Evolutionary conservation across 148 eudicot species (phyloP).

Genomic region (Beta vulgaris): DNA sequence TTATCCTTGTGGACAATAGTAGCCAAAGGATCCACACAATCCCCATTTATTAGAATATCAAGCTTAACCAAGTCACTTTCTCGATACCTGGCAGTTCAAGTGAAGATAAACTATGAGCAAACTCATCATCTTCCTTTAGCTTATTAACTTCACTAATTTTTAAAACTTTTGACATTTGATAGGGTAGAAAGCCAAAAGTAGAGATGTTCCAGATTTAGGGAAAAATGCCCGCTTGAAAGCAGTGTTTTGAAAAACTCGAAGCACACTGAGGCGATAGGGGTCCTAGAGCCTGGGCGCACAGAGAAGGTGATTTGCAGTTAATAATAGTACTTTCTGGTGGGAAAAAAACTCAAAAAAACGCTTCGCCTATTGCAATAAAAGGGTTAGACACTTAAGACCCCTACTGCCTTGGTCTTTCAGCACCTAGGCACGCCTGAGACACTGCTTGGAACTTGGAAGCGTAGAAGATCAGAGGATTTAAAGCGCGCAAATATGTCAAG

Average conservation of each 20-base stretch:
- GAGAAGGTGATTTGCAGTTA: too few species aligned
- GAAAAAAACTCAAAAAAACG: too few species aligned
- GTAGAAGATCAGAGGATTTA: background rate
- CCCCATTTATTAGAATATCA: constrained; percentile 86
- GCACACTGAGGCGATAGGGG: too few species aligned
- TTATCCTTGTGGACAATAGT: constrained; percentile 95
- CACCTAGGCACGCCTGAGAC: too few species aligned
- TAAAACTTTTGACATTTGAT: background rate
- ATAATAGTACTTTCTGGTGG: too few species aligned
- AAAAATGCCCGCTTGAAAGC: too few species aligned
- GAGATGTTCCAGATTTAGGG: background rate
- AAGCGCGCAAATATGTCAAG: background rate
- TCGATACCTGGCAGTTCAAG: constrained; percentile 56
- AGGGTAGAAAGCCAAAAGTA: background rate
- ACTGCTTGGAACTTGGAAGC: constrained; percentile 5
- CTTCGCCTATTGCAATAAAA: too few species aligned
- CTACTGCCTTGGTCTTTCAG: too few species aligned
- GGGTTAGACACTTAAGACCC: too few species aligned
- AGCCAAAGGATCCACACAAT: constrained; percentile 86
- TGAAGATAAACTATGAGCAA: constrained; percentile 5
- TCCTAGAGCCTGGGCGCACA: too few species aligned
- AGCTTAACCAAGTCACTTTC: constrained; percentile 94
- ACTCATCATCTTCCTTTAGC: background rate
- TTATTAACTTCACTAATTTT: too few species aligned
- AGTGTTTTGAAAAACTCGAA: too few species aligned